Evolutionary conservation across 2,329 filamentous ascomycete species (phyloP), one percentile per base, ranked within the genome.

Genomic region (Fonsecaea erecta): DNA sequence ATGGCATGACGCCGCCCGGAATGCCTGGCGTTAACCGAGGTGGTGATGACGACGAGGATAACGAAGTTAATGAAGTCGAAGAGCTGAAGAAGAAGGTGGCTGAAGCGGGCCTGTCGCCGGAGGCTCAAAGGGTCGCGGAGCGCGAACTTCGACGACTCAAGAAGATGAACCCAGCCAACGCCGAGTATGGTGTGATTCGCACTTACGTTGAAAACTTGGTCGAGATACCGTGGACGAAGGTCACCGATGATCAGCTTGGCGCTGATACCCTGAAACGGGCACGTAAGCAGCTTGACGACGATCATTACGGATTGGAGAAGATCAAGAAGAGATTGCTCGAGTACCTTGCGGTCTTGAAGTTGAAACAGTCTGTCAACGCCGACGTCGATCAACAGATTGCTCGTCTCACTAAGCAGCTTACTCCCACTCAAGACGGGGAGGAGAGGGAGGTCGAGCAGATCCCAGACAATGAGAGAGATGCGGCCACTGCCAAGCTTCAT

Each of bases 321-420:
- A 94, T 99, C 74, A 99, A 99, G 86, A 97, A 97, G 84, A 86
- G 95, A 51, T 79, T 99, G 24, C 84, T 99, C 4, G 96, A 98
- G 77, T 99, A 99, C 75, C 84, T 99, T 51, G 96, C 95, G 1
- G 95, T 99, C n/a, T 83, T 99, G 59, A 90, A 95, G 71, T 84
- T 99, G 63, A 99, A 98, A 83, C 93, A 97, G 75, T 88, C 90
- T 24, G 88, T 94, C 68, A 97, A 98, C 70, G 85, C 90, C 60
- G 89, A 91, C 59, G 83, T 97, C 18, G 90, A 97, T 60, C 85
- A 86, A 28, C 89, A 96, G 75, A 92, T 97, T 68, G 71, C 74
- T 9, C 79, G 82, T 48, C 78, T 84, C 4, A 79, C 86, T 2
- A 80, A 80, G 34, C 80, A 85, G 40, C 73, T 82, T 26, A 75